Conservation (phyloP, 108 stramenopile species). For the Cyclotella baltica region DNA sequence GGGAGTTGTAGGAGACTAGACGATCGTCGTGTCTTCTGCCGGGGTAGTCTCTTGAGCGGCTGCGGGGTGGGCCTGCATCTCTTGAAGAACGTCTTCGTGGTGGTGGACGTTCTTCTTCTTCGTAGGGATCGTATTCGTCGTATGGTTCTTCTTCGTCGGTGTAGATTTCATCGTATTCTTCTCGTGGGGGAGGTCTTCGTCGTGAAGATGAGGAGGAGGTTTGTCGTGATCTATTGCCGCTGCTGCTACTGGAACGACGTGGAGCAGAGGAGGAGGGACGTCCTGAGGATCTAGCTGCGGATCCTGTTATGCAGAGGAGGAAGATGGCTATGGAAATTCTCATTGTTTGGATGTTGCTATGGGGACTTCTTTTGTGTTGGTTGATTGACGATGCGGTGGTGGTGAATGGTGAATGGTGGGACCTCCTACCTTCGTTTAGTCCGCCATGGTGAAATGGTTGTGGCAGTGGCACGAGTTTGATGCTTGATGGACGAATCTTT, state of each 20-base stretch:
- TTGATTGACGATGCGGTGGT: not conserved
- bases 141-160: slow-evolving; percentile 64
- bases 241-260: slow-evolving; percentile 2
- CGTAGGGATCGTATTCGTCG: slow-evolving; percentile 54
- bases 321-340: slow-evolving; percentile 20
- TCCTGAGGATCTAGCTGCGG: slow-evolving; percentile 9
- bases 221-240: slow-evolving; percentile 1
- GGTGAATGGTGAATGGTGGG: too few species aligned
- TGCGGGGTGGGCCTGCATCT: not conserved
- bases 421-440: too few species aligned
- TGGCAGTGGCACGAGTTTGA: too few species aligned
- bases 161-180: slow-evolving; percentile 47
- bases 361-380: not conserved
- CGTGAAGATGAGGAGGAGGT: not conserved
- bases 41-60: not conserved
- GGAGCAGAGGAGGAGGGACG: slow-evolving; percentile 11
- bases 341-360: too few species aligned
- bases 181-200: slow-evolving; percentile 9
- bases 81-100: slow-evolving; percentile 36
- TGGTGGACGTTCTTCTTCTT: slow-evolving; percentile 26
- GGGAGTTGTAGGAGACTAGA: slow-evolving; percentile 53
- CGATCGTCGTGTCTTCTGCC: slow-evolving; percentile 19
- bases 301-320: not conserved
- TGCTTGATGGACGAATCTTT: too few species aligned
- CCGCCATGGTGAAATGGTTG: too few species aligned